Percentiles rank a stretch among this genome's conserved stretches.
Evolutionary conservation across 768 basidiomycete genomes (phyloP).

Genomic region (Phaeolepiota aurea): DNA sequence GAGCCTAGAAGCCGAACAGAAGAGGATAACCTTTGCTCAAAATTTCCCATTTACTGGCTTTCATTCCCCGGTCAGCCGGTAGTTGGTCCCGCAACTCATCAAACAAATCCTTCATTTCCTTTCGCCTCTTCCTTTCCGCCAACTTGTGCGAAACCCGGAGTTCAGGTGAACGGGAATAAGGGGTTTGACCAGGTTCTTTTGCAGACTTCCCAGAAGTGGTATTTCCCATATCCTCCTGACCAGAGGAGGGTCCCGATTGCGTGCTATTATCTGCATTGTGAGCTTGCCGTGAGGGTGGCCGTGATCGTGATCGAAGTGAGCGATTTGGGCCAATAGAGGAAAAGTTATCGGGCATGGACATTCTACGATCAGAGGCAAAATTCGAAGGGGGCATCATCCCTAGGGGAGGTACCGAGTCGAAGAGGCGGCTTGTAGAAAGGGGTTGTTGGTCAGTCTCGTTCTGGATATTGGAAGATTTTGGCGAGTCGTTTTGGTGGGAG

Average conservation of each 20-base stretch:
- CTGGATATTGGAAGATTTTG: constrained; percentile 23
- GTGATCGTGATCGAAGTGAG: constrained; percentile 57
- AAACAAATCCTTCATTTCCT: constrained; percentile 99
- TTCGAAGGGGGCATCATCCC: constrained; percentile 50
- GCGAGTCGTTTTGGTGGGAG: constrained; percentile 23
- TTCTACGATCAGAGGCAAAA: constrained; percentile 60
- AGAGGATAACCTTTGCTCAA: constrained; percentile 91
- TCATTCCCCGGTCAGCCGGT: constrained; percentile 89
- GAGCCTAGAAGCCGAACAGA: constrained; percentile 4
- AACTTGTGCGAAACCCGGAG: constrained; percentile 93
- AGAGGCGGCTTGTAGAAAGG: constrained; percentile 32
- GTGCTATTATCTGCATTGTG: constrained; percentile 32
- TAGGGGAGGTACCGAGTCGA: constrained; percentile 39
- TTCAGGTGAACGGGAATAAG: constrained; percentile 94
- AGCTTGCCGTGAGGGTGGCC: constrained; percentile 60
- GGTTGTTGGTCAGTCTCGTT: constrained; percentile 38
- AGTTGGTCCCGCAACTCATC: constrained; percentile 92
- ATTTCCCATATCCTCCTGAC: constrained; percentile 36
- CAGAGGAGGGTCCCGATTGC: constrained; percentile 29
- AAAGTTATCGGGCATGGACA: constrained; percentile 64
- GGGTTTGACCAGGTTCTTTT: constrained; percentile 54
- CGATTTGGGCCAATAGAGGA: constrained; percentile 35
- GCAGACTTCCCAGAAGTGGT: constrained; percentile 22
- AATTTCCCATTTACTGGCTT: constrained; percentile 99
- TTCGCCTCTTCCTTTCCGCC: constrained; percentile 92